A percentile compares a stretch with the other conserved stretches of the same genome.
Conservation (phyloP, 169 alveolate species). For the Plasmodium inui region DNA sequence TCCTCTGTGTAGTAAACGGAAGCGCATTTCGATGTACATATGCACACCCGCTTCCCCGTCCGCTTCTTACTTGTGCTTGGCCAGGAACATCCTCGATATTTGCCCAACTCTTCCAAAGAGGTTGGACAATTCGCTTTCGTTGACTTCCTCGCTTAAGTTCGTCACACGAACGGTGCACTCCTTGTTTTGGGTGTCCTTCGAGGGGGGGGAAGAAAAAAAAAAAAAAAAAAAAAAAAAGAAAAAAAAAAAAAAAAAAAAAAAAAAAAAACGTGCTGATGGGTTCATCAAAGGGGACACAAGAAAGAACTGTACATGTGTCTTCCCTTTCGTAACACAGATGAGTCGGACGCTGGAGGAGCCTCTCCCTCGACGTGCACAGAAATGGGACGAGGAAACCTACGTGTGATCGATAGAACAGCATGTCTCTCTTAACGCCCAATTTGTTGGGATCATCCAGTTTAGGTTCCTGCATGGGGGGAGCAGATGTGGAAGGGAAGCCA, state of each 20-base stretch:
- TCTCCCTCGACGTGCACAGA: background rate
- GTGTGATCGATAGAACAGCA: conserved; percentile 59
- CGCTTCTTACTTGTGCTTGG: conserved; percentile 86
- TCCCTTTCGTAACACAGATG: conserved; percentile 38
- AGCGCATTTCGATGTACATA: background rate
- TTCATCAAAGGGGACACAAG: background rate
- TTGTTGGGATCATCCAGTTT: conserved; percentile 65
- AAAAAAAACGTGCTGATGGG: background rate
- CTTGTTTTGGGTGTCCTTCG: conserved; percentile 79
- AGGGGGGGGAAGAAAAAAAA: conserved; percentile 44
- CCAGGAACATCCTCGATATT: conserved; percentile 89
- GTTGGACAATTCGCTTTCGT: conserved; percentile 89
- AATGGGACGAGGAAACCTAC: background rate
- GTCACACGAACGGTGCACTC: conserved; percentile 92
- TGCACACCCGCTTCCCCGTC: background rate
- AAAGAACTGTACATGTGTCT: background rate
- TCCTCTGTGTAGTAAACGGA: background rate
- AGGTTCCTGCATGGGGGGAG: conserved; percentile 76
- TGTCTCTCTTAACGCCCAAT: conserved; percentile 20
- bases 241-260: conserved; percentile 41
- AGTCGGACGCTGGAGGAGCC: background rate
- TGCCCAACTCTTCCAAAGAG: conserved; percentile 90
- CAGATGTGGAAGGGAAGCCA: background rate
- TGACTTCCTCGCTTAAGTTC: conserved; percentile 90
- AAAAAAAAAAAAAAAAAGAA: conserved; percentile 24